Conservation (phyloP, 768 basidiomycete species). For the Boletus huronensis region DNA sequence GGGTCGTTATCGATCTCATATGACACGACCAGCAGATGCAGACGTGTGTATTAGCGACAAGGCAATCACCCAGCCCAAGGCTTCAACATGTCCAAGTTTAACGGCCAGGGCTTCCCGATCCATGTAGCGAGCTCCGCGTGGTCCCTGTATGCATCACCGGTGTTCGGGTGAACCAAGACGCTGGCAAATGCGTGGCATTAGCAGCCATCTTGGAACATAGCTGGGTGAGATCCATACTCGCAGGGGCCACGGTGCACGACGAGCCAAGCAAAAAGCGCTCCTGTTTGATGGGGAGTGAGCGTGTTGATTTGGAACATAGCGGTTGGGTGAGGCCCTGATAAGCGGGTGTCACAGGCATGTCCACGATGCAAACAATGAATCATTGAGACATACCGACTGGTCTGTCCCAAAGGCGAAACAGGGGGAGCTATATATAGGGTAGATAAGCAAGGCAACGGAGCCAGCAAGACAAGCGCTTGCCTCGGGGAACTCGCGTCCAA, state of each 20-base stretch:
- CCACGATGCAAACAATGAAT: neutral
- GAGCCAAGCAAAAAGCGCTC: constrained; percentile 65
- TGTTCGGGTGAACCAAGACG: constrained; percentile 71
- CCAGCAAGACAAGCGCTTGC: constrained; percentile 27
- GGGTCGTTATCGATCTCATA: neutral
- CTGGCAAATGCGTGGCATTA: constrained; percentile 31
- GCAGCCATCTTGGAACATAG: neutral
- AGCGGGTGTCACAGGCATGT: neutral
- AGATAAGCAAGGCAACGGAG: neutral
- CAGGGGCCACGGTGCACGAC: constrained; percentile 65
- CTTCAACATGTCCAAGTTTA: constrained; percentile 41
- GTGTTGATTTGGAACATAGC: constrained; percentile 74
- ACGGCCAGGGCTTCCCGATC: constrained; percentile 63
- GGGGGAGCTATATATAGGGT: constrained; percentile 43
- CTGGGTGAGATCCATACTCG: constrained; percentile 49
- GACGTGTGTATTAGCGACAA: neutral
- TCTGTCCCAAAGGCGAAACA: constrained; percentile 60
- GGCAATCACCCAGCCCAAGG: constrained; percentile 12
- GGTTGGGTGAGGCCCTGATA: constrained; percentile 60
- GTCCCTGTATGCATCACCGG: constrained; percentile 50
- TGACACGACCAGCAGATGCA: neutral
- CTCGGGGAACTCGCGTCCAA: constrained; percentile 68
- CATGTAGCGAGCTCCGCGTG: constrained; percentile 63
- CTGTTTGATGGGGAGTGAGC: constrained; percentile 64
- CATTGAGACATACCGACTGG: constrained; percentile 49